Evolutionary conservation across 1,284 basidiomycete genomes (phyloP), one percentile per base, ranked within the genome.

Genomic region (Apiotrichum gamsii): DNA sequence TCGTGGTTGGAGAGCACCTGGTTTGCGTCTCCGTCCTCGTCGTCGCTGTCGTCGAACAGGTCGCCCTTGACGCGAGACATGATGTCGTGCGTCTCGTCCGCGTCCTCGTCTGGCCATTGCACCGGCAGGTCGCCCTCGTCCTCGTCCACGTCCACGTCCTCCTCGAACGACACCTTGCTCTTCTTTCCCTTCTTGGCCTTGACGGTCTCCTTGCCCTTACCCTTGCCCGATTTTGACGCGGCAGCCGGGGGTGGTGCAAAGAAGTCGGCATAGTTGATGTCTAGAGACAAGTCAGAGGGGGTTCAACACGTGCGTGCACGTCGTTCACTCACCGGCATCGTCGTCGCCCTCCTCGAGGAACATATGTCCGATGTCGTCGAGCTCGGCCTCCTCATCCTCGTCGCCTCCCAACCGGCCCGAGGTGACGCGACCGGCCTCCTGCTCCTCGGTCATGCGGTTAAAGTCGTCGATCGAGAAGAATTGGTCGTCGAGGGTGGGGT

Each of bases 391-490:
- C 24, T 80, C 77, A 23, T 75, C 73, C 37, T 72, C 70, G 33
- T 73, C 72, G n/a, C 69, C 71, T 21, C 72, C 72, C 9, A 85
- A 75, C 39, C 72, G 75, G 41, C 85, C 85, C 57, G 75, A 75
- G 5, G 84, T 82, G 13, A 80, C 75, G 11, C 75, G 76, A 49
- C 75, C 78, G 14, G 83, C 82, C 72, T 95, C 90, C 8, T 83
- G 80, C 57, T 81, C 82, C 67, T 88, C 86, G 2, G 86, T 86
- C 70, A 90, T 82, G 5, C 83, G 80, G 66, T 97, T 95, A 76
- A 98, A 97, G 19, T 82, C 78, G 45, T 83, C 82, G 46, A 97
- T 80, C 47, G 87, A 82, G 73, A 98, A 98, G 75, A 98, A 97
- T 21, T 79, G 82, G 67, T 97, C 94, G 70, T 97, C 86, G n/a